Base-by-base conservation (phyloP, 2,329 filamentous ascomycete species). In the Emmonsiellopsis sp. region DNA sequence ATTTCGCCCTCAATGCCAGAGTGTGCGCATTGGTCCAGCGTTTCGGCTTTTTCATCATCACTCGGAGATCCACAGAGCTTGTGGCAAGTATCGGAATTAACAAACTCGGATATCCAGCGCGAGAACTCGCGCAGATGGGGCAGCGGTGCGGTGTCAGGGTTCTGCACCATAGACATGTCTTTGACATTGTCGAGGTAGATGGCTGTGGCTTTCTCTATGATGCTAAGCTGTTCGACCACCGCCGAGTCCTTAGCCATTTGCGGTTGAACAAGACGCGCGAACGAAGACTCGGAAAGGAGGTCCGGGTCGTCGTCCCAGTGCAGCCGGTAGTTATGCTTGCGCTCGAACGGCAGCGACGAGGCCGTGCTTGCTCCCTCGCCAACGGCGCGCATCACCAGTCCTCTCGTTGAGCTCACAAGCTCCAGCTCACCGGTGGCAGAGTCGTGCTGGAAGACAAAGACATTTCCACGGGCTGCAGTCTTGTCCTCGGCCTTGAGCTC, bases 1-100 rank as follows among this genome's bases (percentile, higher is more conserved):
- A 68, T 65, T 50, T 67, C 63, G n/a, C 61, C 59, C 11, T 58
- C 54, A 37, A 62, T 64, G 3, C 47, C 35, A 26, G 44, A 47
- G 16, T 10, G 26, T 2, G 44, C 44, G 44, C 9, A 32, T 9
- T 34, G 44, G 44, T 3, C 30, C 5, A 47, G 16, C 30, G 44
- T 30, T 47, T 47, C 44, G 44, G 44, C 44, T 32, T 26, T 32
- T 47, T 47, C 44, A 30, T 26, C 16, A 47, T 44, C 15, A 44
- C 41, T 7, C n/a, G 11, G 41, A 44, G 41, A 44, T 44, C 20
- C 9, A 16, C 41, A 16, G 41, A 44, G 3, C 41, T 44, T 11
- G 41, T 44, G 41, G 41, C 10, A 44, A 44, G 41, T 8, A 16
- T 44, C 41, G 41, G 41, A 44, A 44, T 44, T 44, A 44, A 44